Evolutionary conservation across 202 grass and related monocot genomes (phyloP).

Genomic region (Carex arenaria): DNA sequence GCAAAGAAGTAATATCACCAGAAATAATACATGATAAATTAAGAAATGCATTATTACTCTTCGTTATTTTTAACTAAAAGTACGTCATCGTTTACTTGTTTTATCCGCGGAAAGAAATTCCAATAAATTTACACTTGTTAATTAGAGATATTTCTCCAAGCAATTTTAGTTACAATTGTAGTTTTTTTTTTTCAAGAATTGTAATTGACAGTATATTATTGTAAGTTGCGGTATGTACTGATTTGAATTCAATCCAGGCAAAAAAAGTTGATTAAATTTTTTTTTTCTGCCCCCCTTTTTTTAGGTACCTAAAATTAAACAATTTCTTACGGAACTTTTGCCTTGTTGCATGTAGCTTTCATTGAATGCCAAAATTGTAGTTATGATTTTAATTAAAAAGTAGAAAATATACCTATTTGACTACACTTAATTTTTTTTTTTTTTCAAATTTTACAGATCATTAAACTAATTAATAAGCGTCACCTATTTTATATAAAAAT

Average conservation of each 20-base stretch:
- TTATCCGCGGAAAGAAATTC: too few species aligned
- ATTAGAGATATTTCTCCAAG: too few species aligned
- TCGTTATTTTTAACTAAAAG: not conserved
- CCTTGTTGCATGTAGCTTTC: not conserved
- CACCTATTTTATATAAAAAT: not conserved
- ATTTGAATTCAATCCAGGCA: not conserved
- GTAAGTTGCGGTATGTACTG: too few species aligned
- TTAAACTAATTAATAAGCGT: not conserved
- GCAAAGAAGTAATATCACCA: too few species aligned
- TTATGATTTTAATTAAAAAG: not conserved
- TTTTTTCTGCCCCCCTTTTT: not conserved
- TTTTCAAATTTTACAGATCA: not conserved
- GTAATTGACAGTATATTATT: too few species aligned
- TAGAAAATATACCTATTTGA: not conserved
- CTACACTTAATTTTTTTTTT: too few species aligned
- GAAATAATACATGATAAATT: too few species aligned
- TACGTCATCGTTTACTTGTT: too few species aligned
- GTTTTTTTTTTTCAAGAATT: too few species aligned
- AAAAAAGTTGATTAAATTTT: not conserved
- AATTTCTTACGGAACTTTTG: not conserved
- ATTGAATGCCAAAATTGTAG: not conserved
- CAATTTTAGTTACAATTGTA: too few species aligned
- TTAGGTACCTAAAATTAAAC: not conserved
- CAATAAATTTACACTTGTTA: too few species aligned
- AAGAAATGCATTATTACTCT: not conserved